Evolutionary conservation across 108 stramenopile species (phyloP), one percentile per base, ranked within the genome.

Genomic region (Cyclotella choctawhatcheeana): DNA sequence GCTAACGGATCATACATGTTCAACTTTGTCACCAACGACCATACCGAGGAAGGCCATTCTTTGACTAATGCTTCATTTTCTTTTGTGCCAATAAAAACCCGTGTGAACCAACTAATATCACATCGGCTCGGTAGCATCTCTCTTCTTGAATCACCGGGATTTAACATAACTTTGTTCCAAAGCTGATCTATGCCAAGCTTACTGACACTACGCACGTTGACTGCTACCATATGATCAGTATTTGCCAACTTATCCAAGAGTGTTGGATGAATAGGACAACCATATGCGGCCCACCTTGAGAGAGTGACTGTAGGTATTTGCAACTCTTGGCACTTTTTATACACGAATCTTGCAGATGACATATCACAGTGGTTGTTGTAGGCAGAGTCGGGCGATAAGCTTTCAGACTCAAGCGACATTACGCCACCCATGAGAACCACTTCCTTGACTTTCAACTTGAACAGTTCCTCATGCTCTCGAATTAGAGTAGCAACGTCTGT

Each of bases 1-100:
- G 79, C 79, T 25, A 80, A 67, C 22, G 79, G 79, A 61, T 80
- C 79, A 48, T 80, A 80, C 73, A 80, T 75, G 44, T 80, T 80
- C 1, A 80, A 56, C 33, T 80, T 80, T 35, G 74, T 53, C 33
- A 80, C 71, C 21, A 61, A 59, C 17, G 59, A 33, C 79, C 79
- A 80, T 26, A 80, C 61, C 13, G 79, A 75, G 29, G 70, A 31
- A 55, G 51, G 52, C 53, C 53, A 62, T 16, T 80, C 71, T 47
- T 63, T 62, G 24, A 34, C 50, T 30, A 60, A n/a, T n/a, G n/a
- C n/a, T n/a, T n/a, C n/a, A n/a, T n/a, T 60, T 44, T 75, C 60
- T 29, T 25, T 58, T 52, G 40, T 69, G 51, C 60, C 37, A 61
- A 75, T 66, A 48, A 80, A 80, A 47, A 67, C 74, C 58, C 62